These are phyloP conservation scores for Annona cherimola DNA, from an alignment of 164 flowering plant genomes.

Conservation along the genomic window DNA sequence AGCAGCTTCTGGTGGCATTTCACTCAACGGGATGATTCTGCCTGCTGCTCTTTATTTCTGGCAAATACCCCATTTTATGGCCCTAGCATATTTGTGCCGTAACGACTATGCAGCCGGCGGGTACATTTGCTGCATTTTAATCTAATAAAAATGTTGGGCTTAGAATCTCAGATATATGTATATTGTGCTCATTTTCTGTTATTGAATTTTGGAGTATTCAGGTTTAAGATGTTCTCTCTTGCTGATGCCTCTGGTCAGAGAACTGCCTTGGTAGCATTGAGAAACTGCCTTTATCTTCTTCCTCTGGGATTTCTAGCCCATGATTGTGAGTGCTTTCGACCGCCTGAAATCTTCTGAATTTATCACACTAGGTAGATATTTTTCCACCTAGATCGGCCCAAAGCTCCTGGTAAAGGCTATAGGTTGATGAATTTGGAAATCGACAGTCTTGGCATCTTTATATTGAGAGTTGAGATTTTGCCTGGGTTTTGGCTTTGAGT, in stretches of 20 bases:
- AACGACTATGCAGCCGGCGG: conserved; percentile 95
- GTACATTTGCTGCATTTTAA: conserved; percentile 33
- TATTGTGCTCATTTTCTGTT: conserved; percentile 3
- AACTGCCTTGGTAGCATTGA: conserved; percentile 74
- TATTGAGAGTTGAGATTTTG: too few species aligned
- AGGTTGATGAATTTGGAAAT: neutral
- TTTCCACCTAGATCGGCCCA: neutral
- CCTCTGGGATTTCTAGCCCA: conserved; percentile 85
- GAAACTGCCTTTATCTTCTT: conserved; percentile 80
- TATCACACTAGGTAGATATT: neutral
- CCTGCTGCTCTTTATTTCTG: conserved; percentile 98
- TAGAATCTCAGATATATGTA: too few species aligned
- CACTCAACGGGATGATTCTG: conserved; percentile 71
- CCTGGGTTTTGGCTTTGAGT: too few species aligned
- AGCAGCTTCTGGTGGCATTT: conserved; percentile 78
- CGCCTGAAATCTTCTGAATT: neutral
- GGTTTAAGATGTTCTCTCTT: conserved; percentile 82
- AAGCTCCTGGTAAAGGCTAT: neutral
- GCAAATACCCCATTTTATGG: conserved; percentile 99
- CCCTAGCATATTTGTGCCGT: conserved; percentile 90
- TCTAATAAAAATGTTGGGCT: neutral
- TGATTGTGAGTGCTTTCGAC: conserved; percentile 61
- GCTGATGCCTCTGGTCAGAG: conserved; percentile 72
- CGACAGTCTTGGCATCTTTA: neutral
- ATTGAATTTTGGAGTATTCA: conserved; percentile 24